Conservation (phyloP, 441 rosid genomes). For the Populus hybrid region DNA sequence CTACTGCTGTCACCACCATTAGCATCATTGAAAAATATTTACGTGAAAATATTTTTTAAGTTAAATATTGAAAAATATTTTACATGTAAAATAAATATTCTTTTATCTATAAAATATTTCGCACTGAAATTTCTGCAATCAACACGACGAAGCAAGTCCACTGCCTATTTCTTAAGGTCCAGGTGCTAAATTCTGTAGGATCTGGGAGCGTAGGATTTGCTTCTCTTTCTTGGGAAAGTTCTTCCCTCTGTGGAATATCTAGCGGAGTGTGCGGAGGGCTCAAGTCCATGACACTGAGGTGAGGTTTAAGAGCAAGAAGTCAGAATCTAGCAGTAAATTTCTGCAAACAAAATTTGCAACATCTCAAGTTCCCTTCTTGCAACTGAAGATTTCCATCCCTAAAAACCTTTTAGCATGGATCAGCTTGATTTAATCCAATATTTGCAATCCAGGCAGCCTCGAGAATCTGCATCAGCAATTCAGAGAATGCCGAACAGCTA, state of each 20-base stretch:
- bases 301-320: not conserved
- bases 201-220: not conserved
- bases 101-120: no score
- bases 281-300: slow-evolving; percentile 28
- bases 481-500: not conserved
- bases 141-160: not conserved
- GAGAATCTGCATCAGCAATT: not conserved
- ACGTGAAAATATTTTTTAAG: no score
- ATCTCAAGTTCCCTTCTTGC: not conserved
- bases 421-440: not conserved
- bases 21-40: no score
- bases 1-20: no score
- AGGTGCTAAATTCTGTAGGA: slow-evolving; percentile 3
- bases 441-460: not conserved
- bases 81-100: no score
- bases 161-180: slow-evolving; percentile 6
- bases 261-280: slow-evolving; percentile 13
- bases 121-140: not conserved
- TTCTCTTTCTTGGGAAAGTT: slow-evolving; percentile 24
- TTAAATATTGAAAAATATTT: no score
- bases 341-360: not conserved
- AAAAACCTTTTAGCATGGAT: no score
- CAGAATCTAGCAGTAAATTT: not conserved
- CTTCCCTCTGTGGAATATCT: slow-evolving; percentile 27
- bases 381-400: not conserved